These are phyloP conservation scores for Rhytidhysteron rufulum DNA, from an alignment of 2,329 filamentous ascomycete genomes.

Conservation along the genomic window DNA sequence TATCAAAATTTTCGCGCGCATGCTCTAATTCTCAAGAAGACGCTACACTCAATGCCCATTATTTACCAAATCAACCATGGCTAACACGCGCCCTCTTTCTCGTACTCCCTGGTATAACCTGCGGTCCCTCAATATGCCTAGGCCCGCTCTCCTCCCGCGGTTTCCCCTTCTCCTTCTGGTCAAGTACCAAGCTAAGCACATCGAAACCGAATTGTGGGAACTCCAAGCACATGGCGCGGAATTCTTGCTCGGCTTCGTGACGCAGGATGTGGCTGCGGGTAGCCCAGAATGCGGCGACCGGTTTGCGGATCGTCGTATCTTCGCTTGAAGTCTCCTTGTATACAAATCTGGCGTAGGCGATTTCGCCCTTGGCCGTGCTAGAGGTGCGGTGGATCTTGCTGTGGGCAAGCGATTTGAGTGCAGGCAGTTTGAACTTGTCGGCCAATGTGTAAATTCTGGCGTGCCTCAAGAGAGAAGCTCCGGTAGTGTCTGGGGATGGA, in stretches of 20 bases:
- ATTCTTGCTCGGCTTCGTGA: conserved; percentile 81
- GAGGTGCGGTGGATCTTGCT: conserved; percentile 91
- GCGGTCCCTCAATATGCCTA: conserved; percentile 26
- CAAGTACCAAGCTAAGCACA: conserved; percentile 66
- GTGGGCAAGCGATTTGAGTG: conserved; percentile 72
- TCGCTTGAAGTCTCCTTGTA: conserved; percentile 70
- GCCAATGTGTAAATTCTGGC: conserved; percentile 87
- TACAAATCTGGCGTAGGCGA: conserved; percentile 86
- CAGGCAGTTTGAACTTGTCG: conserved; percentile 64
- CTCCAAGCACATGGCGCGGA: conserved; percentile 79
- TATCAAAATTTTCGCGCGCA: too few relatives aligned
- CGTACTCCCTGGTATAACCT: conserved; percentile 31
- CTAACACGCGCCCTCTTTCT: conserved; percentile 36
- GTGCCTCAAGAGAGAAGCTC: conserved; percentile 80
- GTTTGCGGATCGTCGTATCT: conserved; percentile 71
- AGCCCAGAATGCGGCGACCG: conserved; percentile 89
- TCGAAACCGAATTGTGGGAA: conserved; percentile 92
- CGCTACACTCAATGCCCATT: too few relatives aligned
- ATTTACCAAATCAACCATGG: conserved; percentile 11
- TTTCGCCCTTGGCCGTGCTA: conserved; percentile 83
- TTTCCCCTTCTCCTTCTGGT: conserved; percentile 46
- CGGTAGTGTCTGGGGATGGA: conserved; percentile 69
- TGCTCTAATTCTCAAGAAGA: too few relatives aligned
- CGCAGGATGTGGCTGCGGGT: conserved; percentile 74
- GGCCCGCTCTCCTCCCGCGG: conserved; percentile 9